Percentiles rank a stretch among this genome's conserved stretches.
Conservation (phyloP, 116 monocot genomes). For the Cymodocea nodosa region DNA sequence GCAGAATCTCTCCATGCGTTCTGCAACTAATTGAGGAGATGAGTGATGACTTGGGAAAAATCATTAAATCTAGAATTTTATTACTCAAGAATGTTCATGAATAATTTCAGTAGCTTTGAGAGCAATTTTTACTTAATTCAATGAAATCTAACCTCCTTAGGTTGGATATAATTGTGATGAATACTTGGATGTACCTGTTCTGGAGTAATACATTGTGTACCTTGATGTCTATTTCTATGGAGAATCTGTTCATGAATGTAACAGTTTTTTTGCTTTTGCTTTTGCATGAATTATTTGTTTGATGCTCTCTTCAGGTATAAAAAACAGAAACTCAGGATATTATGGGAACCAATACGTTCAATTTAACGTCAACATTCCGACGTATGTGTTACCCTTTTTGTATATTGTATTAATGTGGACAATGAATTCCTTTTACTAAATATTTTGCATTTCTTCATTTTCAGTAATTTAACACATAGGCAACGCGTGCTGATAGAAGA, state of each 20-base stretch:
- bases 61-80: no score
- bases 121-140: no score
- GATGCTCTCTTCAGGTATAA: slow-evolving; percentile 39
- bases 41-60: no score
- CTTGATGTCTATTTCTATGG: background rate
- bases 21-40: no score
- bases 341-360: slow-evolving; percentile 87
- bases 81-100: no score
- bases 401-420: background rate
- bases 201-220: no score
- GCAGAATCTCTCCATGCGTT: no score
- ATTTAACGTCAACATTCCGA: slow-evolving; percentile 75
- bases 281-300: background rate
- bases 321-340: slow-evolving; percentile 34
- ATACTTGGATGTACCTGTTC: no score
- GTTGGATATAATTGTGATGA: no score
- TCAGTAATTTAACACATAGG: slow-evolving; percentile 65
- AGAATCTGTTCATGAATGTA: background rate
- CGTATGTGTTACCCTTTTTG: slow-evolving; percentile 26
- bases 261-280: background rate
- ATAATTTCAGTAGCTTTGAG: no score
- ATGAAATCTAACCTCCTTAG: no score
- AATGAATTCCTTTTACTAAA: background rate
- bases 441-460: background rate
- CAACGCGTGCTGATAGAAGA: slow-evolving; percentile 66